phyloP scores from a whole-genome alignment of 1,139 yeast genomes.

The Hansenula sp. region DNA sequence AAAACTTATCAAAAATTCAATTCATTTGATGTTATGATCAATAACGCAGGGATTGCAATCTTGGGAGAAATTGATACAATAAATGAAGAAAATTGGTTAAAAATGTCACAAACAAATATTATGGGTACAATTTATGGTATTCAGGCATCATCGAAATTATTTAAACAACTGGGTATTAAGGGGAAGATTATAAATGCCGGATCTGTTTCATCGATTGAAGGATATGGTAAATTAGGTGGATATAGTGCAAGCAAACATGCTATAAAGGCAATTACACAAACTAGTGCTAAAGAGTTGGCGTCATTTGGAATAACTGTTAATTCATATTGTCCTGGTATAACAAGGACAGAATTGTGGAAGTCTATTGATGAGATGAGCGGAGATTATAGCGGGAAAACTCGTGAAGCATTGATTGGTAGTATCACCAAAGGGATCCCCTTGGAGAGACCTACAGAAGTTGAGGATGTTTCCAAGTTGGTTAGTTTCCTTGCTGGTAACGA shows the following conservation, averaged over 20 bases:
- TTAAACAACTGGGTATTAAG: slow-evolving; percentile 19
- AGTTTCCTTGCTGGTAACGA: slow-evolving; percentile 35
- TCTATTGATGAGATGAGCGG: slow-evolving; percentile 21
- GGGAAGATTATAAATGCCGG: slow-evolving; percentile 29
- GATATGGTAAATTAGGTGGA: slow-evolving; percentile 18
- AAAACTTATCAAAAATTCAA: slow-evolving; percentile 23
- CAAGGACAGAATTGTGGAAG: slow-evolving; percentile 28
- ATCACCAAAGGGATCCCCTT: slow-evolving; percentile 20
- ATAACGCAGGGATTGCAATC: slow-evolving; percentile 30
- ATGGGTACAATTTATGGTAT: slow-evolving; percentile 29
- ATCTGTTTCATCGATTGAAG: slow-evolving; percentile 24
- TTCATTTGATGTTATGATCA: slow-evolving; percentile 27
- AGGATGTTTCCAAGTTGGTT: slow-evolving; percentile 25
- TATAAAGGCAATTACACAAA: slow-evolving; percentile 27
- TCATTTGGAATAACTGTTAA: slow-evolving; percentile 24
- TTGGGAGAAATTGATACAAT: slow-evolving; percentile 20
- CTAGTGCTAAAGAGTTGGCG: slow-evolving; percentile 28
- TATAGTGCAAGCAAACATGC: slow-evolving; percentile 29
- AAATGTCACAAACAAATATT: slow-evolving; percentile 22
- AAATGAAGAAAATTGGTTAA: slow-evolving; percentile 19
- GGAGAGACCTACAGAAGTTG: slow-evolving; percentile 22
- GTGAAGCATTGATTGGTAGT: slow-evolving; percentile 19
- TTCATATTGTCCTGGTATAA: slow-evolving; percentile 28
- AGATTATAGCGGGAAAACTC: slow-evolving; percentile 16
- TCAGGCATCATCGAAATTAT: slow-evolving; percentile 29